These are phyloP conservation scores for Rhypophila decipiens DNA, from an alignment of 495 filamentous ascomycete genomes.

Conservation along the genomic window DNA sequence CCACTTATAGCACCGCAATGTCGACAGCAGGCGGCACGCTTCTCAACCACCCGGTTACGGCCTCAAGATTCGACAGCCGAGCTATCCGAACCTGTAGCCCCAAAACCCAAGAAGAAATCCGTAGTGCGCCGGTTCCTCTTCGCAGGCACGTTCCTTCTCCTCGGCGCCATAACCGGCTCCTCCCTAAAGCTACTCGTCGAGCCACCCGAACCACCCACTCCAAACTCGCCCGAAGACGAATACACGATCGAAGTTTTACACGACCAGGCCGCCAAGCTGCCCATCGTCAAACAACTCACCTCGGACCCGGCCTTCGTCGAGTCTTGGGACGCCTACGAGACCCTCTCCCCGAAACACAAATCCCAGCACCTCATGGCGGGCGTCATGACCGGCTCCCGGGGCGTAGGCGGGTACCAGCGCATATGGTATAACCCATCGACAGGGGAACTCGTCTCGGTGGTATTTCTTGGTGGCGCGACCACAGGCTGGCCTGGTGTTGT, in stretches of 20 bases:
- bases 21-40: too few species aligned
- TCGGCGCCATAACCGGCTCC: constrained; percentile 31
- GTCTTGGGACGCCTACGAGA: constrained; percentile 52
- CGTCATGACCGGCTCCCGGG: constrained; percentile 33
- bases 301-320: constrained; percentile 46
- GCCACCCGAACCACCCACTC: constrained; percentile 27
- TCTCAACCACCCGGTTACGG: neutral
- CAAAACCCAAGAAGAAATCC: constrained; percentile 1
- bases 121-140: constrained; percentile 17
- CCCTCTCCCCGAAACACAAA: constrained; percentile 32
- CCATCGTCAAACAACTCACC: constrained; percentile 49
- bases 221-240: constrained; percentile 28
- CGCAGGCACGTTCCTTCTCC: constrained; percentile 26
- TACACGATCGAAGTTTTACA: constrained; percentile 24
- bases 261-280: constrained; percentile 33
- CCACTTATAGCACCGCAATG: too few species aligned
- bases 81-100: neutral
- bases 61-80: neutral
- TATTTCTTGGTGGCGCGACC: constrained; percentile 57
- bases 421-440: constrained; percentile 35
- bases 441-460: constrained; percentile 41
- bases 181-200: constrained; percentile 25
- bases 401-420: constrained; percentile 45
- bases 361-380: constrained; percentile 38
- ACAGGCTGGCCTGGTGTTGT: constrained; percentile 71